Conservation (phyloP, 2,329 filamentous ascomycete species). For the Colletotrichum sp. region DNA sequence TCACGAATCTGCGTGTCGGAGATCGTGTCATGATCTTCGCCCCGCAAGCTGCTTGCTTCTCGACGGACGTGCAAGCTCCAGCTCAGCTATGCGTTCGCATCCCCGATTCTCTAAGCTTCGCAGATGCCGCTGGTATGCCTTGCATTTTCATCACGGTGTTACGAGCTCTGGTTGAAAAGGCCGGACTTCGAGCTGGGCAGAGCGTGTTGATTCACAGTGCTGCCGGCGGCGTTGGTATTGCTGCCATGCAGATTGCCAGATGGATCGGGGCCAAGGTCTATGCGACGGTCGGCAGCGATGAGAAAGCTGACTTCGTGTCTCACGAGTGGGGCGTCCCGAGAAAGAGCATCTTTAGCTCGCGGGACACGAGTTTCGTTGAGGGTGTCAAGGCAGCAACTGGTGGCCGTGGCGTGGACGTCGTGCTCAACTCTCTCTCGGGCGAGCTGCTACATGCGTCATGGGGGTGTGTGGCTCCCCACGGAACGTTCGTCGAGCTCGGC, state of each 20-base stretch:
- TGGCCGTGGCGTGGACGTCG: slow-evolving; percentile 38
- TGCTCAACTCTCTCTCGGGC: slow-evolving; percentile 47
- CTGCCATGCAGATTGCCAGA: neutral
- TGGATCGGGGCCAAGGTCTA: slow-evolving; percentile 20
- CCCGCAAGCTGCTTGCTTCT: slow-evolving; percentile 5
- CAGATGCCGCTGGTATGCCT: slow-evolving; percentile 36
- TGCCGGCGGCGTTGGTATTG: slow-evolving; percentile 4
- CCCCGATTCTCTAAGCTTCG: slow-evolving; percentile 39
- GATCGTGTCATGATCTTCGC: slow-evolving; percentile 15
- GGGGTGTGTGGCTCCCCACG: slow-evolving; percentile 49
- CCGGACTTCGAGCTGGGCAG: slow-evolving; percentile 28
- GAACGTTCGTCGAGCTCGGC: slow-evolving; percentile 51
- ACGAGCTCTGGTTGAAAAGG: slow-evolving; percentile 31
- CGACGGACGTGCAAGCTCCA: neutral
- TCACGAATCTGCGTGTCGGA: slow-evolving; percentile 26
- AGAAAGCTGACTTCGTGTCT: neutral
- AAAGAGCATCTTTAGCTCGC: slow-evolving; percentile 34
- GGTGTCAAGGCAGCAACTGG: slow-evolving; percentile 31
- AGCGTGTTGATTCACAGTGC: slow-evolving; percentile 8
- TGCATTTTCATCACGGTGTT: slow-evolving; percentile 33
- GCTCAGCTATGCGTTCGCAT: slow-evolving; percentile 24
- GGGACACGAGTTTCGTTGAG: slow-evolving; percentile 34
- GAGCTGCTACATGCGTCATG: slow-evolving; percentile 47
- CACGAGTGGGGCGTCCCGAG: neutral
- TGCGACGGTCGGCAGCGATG: slow-evolving; percentile 31